Evolutionary conservation across 2,329 filamentous ascomycete species (phyloP).

Genomic region (Epichloe typhina): DNA sequence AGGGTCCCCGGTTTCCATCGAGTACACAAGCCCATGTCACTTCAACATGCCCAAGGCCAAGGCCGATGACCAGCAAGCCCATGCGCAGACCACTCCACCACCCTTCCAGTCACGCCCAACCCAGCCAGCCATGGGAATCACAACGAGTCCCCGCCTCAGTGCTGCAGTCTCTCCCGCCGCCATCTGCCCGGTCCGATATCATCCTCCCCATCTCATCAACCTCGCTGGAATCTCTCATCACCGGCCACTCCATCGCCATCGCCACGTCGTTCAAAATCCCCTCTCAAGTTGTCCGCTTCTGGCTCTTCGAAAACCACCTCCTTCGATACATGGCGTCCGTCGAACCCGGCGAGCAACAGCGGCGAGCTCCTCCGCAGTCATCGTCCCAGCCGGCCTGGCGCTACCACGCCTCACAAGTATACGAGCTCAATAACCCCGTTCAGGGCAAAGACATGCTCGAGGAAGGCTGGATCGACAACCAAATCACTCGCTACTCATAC

Average conservation of each 20-base stretch:
- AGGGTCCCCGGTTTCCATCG: not conserved
- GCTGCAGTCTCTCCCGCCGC: conserved; percentile 33
- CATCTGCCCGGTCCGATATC: conserved; percentile 38
- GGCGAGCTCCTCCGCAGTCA: conserved; percentile 19
- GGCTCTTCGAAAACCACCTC: conserved; percentile 43
- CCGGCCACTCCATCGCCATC: conserved; percentile 39
- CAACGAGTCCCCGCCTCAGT: conserved; percentile 39
- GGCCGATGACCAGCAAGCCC: not conserved
- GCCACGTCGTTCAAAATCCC: conserved; percentile 44
- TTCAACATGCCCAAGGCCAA: not conserved
- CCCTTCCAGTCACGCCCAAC: conserved; percentile 10
- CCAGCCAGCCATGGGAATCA: conserved; percentile 21
- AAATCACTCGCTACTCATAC: conserved; percentile 38
- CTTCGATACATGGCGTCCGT: conserved; percentile 48
- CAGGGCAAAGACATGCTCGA: conserved; percentile 36
- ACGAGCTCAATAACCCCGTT: conserved; percentile 48
- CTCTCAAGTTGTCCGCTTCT: conserved; percentile 41
- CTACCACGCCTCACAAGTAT: conserved; percentile 32
- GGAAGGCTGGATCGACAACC: conserved; percentile 39
- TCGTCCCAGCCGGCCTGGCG: conserved; percentile 11
- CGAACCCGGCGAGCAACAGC: conserved; percentile 23
- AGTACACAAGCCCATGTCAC: not conserved
- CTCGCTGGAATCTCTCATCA: conserved; percentile 34
- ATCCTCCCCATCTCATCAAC: conserved; percentile 36
- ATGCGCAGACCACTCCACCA: conserved; percentile 18